Percentiles rank a stretch among this genome's conserved stretches.
phyloP scores from a whole-genome alignment of 805 yeast genomes.

The Yueomyces sinensis region DNA sequence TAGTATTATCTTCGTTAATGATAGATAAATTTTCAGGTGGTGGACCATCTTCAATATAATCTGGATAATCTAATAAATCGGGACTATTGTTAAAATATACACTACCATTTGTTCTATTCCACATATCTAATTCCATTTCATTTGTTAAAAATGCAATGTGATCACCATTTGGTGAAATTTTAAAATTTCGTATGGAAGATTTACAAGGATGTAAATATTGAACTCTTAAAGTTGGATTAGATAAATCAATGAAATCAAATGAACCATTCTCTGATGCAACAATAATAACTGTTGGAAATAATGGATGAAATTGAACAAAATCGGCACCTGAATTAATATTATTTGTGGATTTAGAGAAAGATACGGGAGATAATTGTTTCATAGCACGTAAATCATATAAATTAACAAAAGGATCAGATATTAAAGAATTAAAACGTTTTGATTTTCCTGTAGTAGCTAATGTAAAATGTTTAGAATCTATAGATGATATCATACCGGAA shows the following conservation, averaged over 20 bases:
- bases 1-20: constrained; percentile 32
- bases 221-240: constrained; percentile 45
- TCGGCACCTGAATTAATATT: constrained; percentile 64
- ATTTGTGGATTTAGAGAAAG: constrained; percentile 46
- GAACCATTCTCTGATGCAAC: constrained; percentile 71
- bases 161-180: constrained; percentile 51
- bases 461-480: constrained; percentile 52
- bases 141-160: constrained; percentile 58
- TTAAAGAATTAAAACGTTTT: constrained; percentile 40
- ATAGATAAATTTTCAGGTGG: constrained; percentile 13
- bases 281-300: constrained; percentile 61
- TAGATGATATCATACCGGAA: constrained; percentile 45
- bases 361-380: constrained; percentile 62
- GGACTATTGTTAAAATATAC: constrained; percentile 25
- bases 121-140: constrained; percentile 32
- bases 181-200: constrained; percentile 20
- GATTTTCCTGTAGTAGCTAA: constrained; percentile 76
- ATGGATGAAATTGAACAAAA: constrained; percentile 75
- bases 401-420: constrained; percentile 70
- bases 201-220: constrained; percentile 26
- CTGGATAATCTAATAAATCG: constrained; percentile 40
- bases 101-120: constrained; percentile 14
- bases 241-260: constrained; percentile 72
- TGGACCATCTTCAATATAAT: constrained; percentile 25
- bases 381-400: constrained; percentile 67